Conservation (phyloP, 2,329 filamentous ascomycete genomes). For the Venturia oleaginea region DNA sequence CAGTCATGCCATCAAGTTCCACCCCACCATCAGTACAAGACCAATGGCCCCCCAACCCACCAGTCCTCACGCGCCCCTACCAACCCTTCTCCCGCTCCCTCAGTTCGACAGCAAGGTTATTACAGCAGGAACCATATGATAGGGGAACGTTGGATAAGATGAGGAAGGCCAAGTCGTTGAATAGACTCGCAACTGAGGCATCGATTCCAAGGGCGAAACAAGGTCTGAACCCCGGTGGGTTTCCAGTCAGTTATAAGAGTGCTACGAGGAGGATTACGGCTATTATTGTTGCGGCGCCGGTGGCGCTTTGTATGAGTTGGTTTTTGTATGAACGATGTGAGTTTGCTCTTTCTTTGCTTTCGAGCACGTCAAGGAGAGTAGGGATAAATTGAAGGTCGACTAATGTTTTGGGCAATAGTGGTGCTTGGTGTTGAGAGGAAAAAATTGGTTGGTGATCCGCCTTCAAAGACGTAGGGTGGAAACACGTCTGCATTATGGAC, state of each 20-base stretch:
- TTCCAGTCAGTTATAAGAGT: constrained; percentile 9
- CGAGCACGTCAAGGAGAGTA: too few species aligned
- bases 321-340: constrained; percentile 12
- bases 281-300: constrained; percentile 12
- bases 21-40: background rate
- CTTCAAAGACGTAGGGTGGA: too few species aligned
- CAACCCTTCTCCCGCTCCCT: background rate
- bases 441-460: background rate
- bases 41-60: background rate
- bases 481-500: too few species aligned
- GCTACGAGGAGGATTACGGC: constrained; percentile 10
- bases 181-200: background rate
- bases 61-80: background rate
- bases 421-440: constrained; percentile 11
- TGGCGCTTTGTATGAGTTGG: constrained; percentile 5
- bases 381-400: background rate
- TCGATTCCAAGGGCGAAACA: background rate
- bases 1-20: background rate
- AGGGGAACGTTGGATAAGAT: background rate
- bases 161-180: background rate
- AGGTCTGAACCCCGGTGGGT: constrained; percentile 1
- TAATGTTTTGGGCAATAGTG: background rate
- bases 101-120: background rate
- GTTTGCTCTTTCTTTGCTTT: background rate
- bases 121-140: background rate